Base-by-base conservation (phyloP, 139 green algal species). In the Chlamydomonas incerta region DNA sequence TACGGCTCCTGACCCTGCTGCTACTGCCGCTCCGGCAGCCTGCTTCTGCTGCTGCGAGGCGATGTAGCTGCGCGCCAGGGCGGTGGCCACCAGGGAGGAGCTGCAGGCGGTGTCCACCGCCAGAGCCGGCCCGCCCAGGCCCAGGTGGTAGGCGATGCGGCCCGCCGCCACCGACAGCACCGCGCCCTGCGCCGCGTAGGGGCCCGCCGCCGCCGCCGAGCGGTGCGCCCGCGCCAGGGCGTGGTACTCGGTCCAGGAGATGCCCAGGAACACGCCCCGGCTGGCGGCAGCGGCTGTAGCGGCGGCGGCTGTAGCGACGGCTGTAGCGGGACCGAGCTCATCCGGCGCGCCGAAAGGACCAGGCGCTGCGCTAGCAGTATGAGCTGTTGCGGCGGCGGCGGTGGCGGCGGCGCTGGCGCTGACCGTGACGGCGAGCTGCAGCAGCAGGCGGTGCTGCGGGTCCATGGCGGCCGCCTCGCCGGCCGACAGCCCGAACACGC, bases 61-160 rank as follows among this genome's bases (percentile, higher is more conserved):
- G 72, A 13, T 13, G 82, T 23, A 24, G 34, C 18, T 14, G 24
- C 9, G 11, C 6, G 93, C 93, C 21, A 97, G 47, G 76, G 94
- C 83, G 4, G 92, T 88, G n/a, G 94, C 90, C 6, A 98, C 94
- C 33, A 99, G 88, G 18, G 93, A 97, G 21, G 95, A 97, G 21
- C 95, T 98, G 92, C 96, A 99, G 14, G 96, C 96, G 8, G 95
- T 97, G 82, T 98, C 95, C 0, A 97, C 90, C 47, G 89, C 85
- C 26, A 97, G 18, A 11, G 87, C 88, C 29, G 94, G 91, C 11
- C 95, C 95, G 24, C 88, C 87, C 21, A 96, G 80, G 15, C 91
- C 93, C 85, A 95, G 94, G 69, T 93, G 79, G 84, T 95, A 98
- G 18, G 92, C 94, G 28, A 96, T 88, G 57, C 93, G 90, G 6